Evolutionary conservation across 495 filamentous ascomycete genomes (phyloP).

Genomic region (Penicillium ucsense): DNA sequence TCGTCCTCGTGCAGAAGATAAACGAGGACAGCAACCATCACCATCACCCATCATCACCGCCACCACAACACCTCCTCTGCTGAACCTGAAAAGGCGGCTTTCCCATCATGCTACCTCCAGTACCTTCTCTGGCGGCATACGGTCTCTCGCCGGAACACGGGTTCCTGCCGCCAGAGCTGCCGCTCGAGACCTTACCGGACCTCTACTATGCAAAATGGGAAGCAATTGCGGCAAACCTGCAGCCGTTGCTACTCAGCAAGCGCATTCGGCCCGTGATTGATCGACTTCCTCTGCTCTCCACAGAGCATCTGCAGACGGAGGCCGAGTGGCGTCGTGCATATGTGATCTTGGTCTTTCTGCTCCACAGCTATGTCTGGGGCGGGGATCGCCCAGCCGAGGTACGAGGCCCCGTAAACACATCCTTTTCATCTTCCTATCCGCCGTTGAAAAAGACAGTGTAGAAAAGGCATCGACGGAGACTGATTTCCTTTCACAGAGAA

Average conservation of each 20-base stretch:
- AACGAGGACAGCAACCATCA: too few relatives aligned
- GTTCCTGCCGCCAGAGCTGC: conserved; percentile 79
- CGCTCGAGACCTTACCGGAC: conserved; percentile 69
- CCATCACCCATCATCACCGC: too few relatives aligned
- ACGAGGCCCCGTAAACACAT: conserved; percentile 9
- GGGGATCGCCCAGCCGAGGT: conserved; percentile 73
- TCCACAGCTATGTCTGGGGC: conserved; percentile 93
- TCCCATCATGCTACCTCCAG: conserved; percentile 63
- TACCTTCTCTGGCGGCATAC: conserved; percentile 74
- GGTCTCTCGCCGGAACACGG: conserved; percentile 77
- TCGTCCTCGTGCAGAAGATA: neutral
- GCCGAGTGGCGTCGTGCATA: conserved; percentile 91
- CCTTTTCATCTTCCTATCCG: neutral
- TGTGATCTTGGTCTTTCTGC: conserved; percentile 73
- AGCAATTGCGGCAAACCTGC: conserved; percentile 70
- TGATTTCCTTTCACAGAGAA: conserved; percentile 40
- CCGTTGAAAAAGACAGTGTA: too few relatives aligned
- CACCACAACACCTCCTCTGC: too few relatives aligned
- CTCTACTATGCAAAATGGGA: conserved; percentile 95
- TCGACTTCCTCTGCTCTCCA: conserved; percentile 70
- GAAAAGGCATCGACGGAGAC: too few relatives aligned
- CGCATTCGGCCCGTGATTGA: conserved; percentile 69
- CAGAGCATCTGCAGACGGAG: conserved; percentile 65
- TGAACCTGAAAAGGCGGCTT: too few relatives aligned
- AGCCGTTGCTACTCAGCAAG: conserved; percentile 73